Base-by-base conservation (phyloP, 306 rosid species). In the Abrus precatorius region DNA sequence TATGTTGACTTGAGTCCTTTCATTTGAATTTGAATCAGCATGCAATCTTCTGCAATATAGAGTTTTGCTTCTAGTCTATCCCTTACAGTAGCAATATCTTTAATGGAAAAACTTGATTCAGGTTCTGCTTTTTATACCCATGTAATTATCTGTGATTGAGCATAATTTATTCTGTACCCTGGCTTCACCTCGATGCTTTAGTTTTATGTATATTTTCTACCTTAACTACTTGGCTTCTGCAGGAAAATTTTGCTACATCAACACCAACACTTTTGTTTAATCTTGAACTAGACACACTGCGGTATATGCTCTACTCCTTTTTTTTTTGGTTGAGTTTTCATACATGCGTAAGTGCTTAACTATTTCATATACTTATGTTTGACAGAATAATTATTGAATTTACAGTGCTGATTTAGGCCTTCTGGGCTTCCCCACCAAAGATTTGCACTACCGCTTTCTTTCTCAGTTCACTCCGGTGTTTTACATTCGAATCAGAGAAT, bases 371-470 rank as follows among this genome's bases (percentile, higher is more conserved):
- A 61, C 48, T 63, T 78, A 69, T 70, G 70, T 68, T 67, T 86
- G 75, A 54, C 74, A 69, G 72, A 56, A 70, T 85, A 75, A 72
- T 79, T 78, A 78, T 80, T 88, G 82, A 81, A 81, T 85, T 88
- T 82, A 78, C 96, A 95, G 97, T 84, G 99, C 99, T 80, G 99
- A 95, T 87, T 91, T 95, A 92, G 99, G 99, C 82, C 76, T 95
- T 82, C 84, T 88, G 41, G 97, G 99, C 71, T 93, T 95, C 78
- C 98, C 99, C 70, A 27, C 94, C 72, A 95, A 89, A 82, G 97
- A 95, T 84, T 86, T 95, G 91, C 99, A 95, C 38, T 93, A 89
- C 78, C 97, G 98, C 73, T 95, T 95, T 88, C 99, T 95, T 84
- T 95, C 94, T 83, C 97, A 93, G 74, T 95, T 95, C 84, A 88